Evolutionary conservation across 2,329 filamentous ascomycete genomes (phyloP), one percentile per base, ranked within the genome.

Genomic region (Zasmidium citrigriseum): DNA sequence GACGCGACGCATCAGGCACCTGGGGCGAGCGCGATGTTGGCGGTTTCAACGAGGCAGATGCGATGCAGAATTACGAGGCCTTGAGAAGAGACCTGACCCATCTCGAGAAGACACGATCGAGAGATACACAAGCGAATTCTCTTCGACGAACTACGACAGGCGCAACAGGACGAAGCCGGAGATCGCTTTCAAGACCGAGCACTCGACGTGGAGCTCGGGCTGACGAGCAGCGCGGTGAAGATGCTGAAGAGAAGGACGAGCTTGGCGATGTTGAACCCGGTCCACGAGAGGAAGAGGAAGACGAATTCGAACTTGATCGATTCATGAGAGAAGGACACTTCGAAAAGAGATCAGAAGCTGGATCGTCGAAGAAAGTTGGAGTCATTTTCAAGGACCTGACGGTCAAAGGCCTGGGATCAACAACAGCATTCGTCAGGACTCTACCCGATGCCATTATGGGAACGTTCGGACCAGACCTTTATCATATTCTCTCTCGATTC

Each of bases 391-490:
- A 88, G 73, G 82, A 90, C 65, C 78, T 93, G 52, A 91, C 86
- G 0, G 90, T 93, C 25, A 87, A 89, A 71, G 90, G 90, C 18
- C 77, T 87, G 7, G 86, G 86, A 45, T 85, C 84, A 12, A 86
- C 85, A 0, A 80, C 88, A 0, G 84, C 84, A 0, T 89, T 89
- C 63, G 89, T 89, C 22, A 85, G 85, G 60, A 91, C 89, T 0
- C 75, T 93, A 0, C 89, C 90, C 0, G 83, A 90, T 63, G 89
- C 90, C 2, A 80, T 93, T 34, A 61, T 91, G 3, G 89, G 89
- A 21, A 92, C 89, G 0, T 93, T 95, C 70, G 90, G 90, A 0
- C 90, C 90, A 0, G 90, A 93, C 72, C 76, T 93, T 1, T 93
- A 90, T 71, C 81, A 78, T 21, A 75, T 90, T 4, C 65, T 92